A percentile compares a stretch with the other conserved stretches of the same genome.
phyloP scores from a whole-genome alignment of 371 early-diverging fungal genomes.

The Mortierella sp. region DNA sequence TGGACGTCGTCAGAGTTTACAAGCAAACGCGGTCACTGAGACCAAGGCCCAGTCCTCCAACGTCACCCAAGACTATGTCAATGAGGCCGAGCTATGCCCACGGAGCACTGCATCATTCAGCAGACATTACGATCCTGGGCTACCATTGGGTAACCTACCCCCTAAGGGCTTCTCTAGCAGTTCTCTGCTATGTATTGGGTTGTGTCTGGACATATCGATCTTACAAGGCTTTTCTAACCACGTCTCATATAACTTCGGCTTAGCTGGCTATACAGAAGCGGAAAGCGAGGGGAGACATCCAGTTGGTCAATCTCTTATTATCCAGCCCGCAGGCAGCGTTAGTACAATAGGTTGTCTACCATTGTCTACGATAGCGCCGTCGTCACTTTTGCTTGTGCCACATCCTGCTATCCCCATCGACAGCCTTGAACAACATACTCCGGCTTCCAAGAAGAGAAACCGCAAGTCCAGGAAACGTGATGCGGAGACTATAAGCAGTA shows the following conservation, averaged over 20 bases:
- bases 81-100: too few relatives aligned
- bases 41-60: neutral
- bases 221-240: too few relatives aligned
- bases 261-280: too few relatives aligned
- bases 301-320: too few relatives aligned
- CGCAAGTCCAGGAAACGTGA: slow-evolving; percentile 2
- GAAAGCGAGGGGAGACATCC: too few relatives aligned
- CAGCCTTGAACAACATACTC: neutral
- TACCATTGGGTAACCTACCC: neutral
- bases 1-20: slow-evolving; percentile 4
- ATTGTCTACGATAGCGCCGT: neutral
- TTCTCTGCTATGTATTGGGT: too few relatives aligned
- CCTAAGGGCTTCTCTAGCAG: too few relatives aligned
- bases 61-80: neutral
- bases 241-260: too few relatives aligned
- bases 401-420: neutral
- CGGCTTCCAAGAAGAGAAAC: neutral
- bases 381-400: neutral
- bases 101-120: too few relatives aligned
- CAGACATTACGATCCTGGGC: too few relatives aligned
- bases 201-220: too few relatives aligned
- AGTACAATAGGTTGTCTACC: neutral
- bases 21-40: neutral
- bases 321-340: neutral
- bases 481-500: neutral